Conservation (phyloP, 352 stramenopile species). For the Globisporangium sylvaticum region DNA sequence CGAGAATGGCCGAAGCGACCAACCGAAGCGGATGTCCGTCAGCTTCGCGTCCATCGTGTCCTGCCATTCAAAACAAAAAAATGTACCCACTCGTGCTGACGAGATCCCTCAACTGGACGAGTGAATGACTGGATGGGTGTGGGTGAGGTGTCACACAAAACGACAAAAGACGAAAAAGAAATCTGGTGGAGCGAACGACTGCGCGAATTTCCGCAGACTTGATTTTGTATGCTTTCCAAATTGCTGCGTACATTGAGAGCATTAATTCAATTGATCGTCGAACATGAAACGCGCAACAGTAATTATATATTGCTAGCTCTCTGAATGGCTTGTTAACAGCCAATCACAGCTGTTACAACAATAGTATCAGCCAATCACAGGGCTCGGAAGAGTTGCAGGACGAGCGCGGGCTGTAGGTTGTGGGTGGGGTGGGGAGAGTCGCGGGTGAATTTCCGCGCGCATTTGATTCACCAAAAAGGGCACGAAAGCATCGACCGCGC, state of each 20-base stretch:
- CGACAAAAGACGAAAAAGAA: slow-evolving; percentile 11
- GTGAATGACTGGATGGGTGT: neutral
- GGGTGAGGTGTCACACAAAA: slow-evolving; percentile 6
- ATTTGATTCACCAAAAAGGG: slow-evolving; percentile 15
- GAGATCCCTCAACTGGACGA: too few species aligned
- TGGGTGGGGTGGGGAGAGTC: slow-evolving; percentile 15
- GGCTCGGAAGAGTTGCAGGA: neutral
- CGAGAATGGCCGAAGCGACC: too few species aligned
- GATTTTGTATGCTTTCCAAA: neutral
- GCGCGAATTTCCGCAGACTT: neutral
- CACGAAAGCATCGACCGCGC: neutral
- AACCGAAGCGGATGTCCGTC: too few species aligned
- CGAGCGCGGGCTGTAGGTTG: neutral
- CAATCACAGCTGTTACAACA: slow-evolving; percentile 18
- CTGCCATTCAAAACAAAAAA: too few species aligned
- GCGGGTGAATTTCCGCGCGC: slow-evolving; percentile 10
- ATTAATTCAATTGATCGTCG: neutral
- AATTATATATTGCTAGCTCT: neutral
- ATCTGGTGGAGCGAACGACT: neutral
- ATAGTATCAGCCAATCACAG: slow-evolving; percentile 28
- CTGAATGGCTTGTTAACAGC: neutral
- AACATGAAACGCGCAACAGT: neutral
- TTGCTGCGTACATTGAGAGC: neutral
- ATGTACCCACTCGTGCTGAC: too few species aligned
- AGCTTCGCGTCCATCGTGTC: too few species aligned